Base-by-base conservation (phyloP, 2,329 filamentous ascomycete species). In the Penicillium sp. region DNA sequence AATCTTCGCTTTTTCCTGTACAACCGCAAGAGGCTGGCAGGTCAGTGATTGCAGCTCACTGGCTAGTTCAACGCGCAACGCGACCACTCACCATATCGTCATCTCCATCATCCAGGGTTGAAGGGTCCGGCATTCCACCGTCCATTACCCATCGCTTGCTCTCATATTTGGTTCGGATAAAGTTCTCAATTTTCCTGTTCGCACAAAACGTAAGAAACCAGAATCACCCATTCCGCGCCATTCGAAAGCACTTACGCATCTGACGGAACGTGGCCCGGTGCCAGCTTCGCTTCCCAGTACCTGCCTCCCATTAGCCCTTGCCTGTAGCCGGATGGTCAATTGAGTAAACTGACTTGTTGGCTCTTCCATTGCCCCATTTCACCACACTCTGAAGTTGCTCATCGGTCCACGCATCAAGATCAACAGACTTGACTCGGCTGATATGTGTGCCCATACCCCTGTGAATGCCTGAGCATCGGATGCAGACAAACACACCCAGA, bases 91-190 rank as follows among this genome's bases (percentile, higher is more conserved):
- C 79, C 65, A 84, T 75, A 69, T 97, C 90, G 60, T 95, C 90
- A 63, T 96, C 92, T 46, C 84, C 90, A 13, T 89, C 88, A 67
- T 95, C 89, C 43, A 99, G 74, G 1, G 87, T 88, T 3, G 88
- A 80, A n/a, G 95, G 93, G 67, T 97, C 90, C 4, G 95, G 95
- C 67, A 95, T 92, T 4, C 84, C 84, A 1, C 93, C 93, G 53
- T 99, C 93, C 91, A 97, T 97, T n/a, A 90, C 87, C 93, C 93
- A 99, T 75, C 95, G 81, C 81, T 95, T 97, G 46, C 93, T 87
- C 71, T 99, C 93, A 72, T 99, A 99, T 73, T 99, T 99, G 49
- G 95, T 99, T 59, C 93, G 85, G 64, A 99, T 97, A 67, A 99
- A 99, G 77, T 97, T 99, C 80, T 99, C 93, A 62, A 99, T 97